Percentiles rank a stretch among this genome's conserved stretches.
Conservation (phyloP, 345 rosid species). For the Noccaea bulbosa region DNA sequence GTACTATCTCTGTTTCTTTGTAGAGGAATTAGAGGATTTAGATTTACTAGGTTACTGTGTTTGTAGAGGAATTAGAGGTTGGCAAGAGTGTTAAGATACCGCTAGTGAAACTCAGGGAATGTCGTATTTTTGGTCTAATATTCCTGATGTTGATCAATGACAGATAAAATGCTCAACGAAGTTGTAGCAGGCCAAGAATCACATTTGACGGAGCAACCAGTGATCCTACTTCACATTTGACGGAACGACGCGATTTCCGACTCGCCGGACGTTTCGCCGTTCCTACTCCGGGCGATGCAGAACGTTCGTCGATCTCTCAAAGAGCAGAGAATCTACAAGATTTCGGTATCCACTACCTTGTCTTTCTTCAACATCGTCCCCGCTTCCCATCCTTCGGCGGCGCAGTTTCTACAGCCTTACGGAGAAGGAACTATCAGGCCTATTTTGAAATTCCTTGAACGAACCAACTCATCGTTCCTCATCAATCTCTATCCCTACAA, state of each 20-base stretch:
- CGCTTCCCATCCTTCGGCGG: slow-evolving; percentile 75
- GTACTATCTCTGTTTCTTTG: too few species aligned
- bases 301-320: slow-evolving; percentile 58
- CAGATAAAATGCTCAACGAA: too few species aligned
- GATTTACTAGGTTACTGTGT: too few species aligned
- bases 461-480: slow-evolving; percentile 74
- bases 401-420: slow-evolving; percentile 63
- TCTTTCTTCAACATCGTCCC: slow-evolving; percentile 65
- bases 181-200: too few species aligned
- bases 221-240: too few species aligned
- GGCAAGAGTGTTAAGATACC: too few species aligned
- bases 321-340: slow-evolving; percentile 58
- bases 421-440: slow-evolving; percentile 62
- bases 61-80: too few species aligned
- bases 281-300: slow-evolving; percentile 64
- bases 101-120: too few species aligned
- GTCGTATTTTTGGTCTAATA: too few species aligned
- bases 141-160: too few species aligned
- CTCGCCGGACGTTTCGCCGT: slow-evolving; percentile 48
- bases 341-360: slow-evolving; percentile 79
- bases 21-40: too few species aligned
- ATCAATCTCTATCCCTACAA: slow-evolving; percentile 79
- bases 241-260: slow-evolving; percentile 58
- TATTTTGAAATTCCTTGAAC: slow-evolving; percentile 64
- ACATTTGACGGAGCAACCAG: too few species aligned